Evolutionary conservation across 352 stramenopile genomes (phyloP).

Genomic region (Globisporangium nunn): DNA sequence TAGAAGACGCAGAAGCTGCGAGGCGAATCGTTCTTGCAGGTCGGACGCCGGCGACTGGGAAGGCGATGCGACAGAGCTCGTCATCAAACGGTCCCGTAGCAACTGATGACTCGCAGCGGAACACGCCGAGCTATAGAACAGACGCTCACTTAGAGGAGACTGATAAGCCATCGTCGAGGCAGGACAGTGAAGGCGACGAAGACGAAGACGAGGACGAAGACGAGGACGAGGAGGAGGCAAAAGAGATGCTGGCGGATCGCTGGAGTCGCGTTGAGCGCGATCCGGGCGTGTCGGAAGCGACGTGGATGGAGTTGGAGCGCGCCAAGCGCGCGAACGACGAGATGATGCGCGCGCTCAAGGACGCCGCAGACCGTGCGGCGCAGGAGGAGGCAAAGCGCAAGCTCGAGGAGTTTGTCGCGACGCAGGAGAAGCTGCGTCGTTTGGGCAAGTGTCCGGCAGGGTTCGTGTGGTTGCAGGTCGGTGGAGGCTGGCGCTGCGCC

Average conservation of each 20-base stretch:
- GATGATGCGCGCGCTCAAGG: conserved; percentile 19
- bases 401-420: conserved; percentile 23
- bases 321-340: conserved; percentile 51
- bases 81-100: conserved; percentile 2
- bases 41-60: conserved; percentile 27
- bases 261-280: conserved; percentile 23
- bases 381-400: conserved; percentile 20
- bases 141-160: background rate
- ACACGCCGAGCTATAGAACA: background rate
- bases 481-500: conserved; percentile 68
- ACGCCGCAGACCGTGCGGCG: conserved; percentile 5
- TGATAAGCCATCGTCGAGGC: background rate
- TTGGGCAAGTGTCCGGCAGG: conserved; percentile 60
- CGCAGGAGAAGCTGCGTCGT: conserved; percentile 53
- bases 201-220: conserved; percentile 15
- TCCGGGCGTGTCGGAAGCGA: conserved; percentile 47
- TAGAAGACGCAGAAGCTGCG: conserved; percentile 32
- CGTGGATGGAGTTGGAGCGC: conserved; percentile 57
- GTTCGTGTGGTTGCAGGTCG: conserved; percentile 55
- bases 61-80: conserved; percentile 20
- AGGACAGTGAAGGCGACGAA: conserved; percentile 8
- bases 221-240: conserved; percentile 10
- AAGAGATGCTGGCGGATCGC: conserved; percentile 10
- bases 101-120: conserved; percentile 4
- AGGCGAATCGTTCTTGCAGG: conserved; percentile 24